Evolutionary conservation across 2,329 filamentous ascomycete species (phyloP), one percentile per base, ranked within the genome.

Genomic region (Colletotrichum siamense): DNA sequence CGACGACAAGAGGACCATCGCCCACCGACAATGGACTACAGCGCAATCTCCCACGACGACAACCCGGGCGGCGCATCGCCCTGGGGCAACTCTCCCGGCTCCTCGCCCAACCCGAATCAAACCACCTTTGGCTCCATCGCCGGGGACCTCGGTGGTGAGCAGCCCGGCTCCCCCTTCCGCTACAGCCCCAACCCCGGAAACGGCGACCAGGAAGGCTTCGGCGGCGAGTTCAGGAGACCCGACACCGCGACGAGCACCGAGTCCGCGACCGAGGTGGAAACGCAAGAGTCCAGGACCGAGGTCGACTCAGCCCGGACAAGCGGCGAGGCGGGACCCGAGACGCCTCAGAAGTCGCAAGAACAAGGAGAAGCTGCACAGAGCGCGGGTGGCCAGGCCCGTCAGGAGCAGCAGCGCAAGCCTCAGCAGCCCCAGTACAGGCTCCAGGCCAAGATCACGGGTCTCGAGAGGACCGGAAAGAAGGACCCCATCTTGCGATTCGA

Each of bases 401-500:
- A 86, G 62, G 83, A 85, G 69, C 86, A 87, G 76, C 88, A 88
- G 71, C 95, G 92, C 4, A 84, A 86, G 79, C 86, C 88, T 13
- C 87, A 91, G 59, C 90, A 92, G 71, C 93, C 95, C 32, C 92
- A 94, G 77, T 96, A 95, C 85, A 96, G 95, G 85, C 91, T 99
- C 49, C 96, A 98, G 83, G 96, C 95, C 62, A 99, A 99, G 88
- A 96, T 99, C 78, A 98, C 96, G 1, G 96, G 95, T 3, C 88
- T 99, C 64, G 97, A 99, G 87, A 91, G 97, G 76, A 97, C 95
- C 6, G 96, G 96, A 77, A 96, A 98, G 85, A 99, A 99, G 86
- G 97, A 99, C 81, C 96, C 96, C 1, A 96, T 99, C 79, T 86
- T 99, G 77, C 92, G 95, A 80, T 99, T 99, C 83, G 97, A 99